Percentiles rank a stretch among this genome's conserved stretches.
Evolutionary conservation across 2,329 filamentous ascomycete species (phyloP).

Genomic region (Alternaria burnsii): DNA sequence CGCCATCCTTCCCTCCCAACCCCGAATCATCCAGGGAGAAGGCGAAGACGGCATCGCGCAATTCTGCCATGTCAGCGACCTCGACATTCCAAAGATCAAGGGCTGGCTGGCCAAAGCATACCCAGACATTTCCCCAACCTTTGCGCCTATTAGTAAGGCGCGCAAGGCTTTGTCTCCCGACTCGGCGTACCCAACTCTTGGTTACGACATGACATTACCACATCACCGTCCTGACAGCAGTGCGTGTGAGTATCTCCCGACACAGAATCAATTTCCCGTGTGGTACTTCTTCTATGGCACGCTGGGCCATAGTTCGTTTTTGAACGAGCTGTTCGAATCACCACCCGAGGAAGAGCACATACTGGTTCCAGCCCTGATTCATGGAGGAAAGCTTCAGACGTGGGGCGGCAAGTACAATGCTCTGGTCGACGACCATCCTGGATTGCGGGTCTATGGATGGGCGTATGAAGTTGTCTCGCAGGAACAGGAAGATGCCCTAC

Average conservation of each 20-base stretch:
- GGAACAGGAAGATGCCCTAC: conserved; percentile 6
- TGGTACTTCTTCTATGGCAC: conserved; percentile 6
- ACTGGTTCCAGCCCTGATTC: not conserved
- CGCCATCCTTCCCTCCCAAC: not conserved
- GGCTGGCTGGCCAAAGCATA: not conserved
- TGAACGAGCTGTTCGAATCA: not conserved
- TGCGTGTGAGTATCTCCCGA: accelerated
- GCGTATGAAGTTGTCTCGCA: conserved; percentile 6
- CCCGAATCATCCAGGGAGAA: not conserved
- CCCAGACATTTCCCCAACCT: not conserved
- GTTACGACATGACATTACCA: not conserved
- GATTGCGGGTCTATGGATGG: not conserved
- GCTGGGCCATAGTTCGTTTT: not conserved
- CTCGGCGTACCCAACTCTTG: not conserved
- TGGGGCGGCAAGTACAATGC: conserved; percentile 1
- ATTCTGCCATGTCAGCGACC: not conserved
- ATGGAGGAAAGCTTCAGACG: not conserved
- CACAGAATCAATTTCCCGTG: not conserved
- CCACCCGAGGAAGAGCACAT: not conserved
- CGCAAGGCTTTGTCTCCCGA: not conserved
- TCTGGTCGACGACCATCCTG: not conserved
- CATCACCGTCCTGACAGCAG: not conserved
- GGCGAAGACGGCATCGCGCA: not conserved
- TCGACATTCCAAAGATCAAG: not conserved
- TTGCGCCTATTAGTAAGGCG: not conserved